phyloP scores from a whole-genome alignment of 352 stramenopile species.

The Pythium folliculosum region DNA sequence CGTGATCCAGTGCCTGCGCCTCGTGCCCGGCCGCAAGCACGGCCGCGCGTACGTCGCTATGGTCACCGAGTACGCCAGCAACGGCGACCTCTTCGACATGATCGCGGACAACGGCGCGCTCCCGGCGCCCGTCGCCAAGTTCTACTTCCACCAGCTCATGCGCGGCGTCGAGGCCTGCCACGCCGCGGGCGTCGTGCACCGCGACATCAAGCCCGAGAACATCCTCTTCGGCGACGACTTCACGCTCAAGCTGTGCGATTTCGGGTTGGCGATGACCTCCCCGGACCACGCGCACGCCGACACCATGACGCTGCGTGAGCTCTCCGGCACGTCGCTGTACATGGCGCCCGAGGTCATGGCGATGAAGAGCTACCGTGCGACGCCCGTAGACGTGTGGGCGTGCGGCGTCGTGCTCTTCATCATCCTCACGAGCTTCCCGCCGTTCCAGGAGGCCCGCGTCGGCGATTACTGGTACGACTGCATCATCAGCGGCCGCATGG shows the following conservation, averaged over 20 bases:
- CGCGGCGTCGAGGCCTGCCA: slow-evolving; percentile 78
- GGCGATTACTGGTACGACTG: slow-evolving; percentile 83
- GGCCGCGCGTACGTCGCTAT: slow-evolving; percentile 65
- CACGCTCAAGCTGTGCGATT: slow-evolving; percentile 93
- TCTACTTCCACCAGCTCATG: slow-evolving; percentile 84
- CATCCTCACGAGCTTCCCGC: slow-evolving; percentile 86
- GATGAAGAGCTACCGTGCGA: slow-evolving; percentile 61
- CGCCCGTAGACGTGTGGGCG: slow-evolving; percentile 89
- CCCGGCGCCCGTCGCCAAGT: slow-evolving; percentile 56
- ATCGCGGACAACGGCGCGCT: slow-evolving; percentile 74
- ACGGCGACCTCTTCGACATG: slow-evolving; percentile 88
- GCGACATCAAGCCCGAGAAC: slow-evolving; percentile 88
- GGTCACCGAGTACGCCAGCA: slow-evolving; percentile 77
- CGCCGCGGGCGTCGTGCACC: slow-evolving; percentile 72
- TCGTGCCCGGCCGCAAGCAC: slow-evolving; percentile 49
- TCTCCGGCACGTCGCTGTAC: slow-evolving; percentile 87
- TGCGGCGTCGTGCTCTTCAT: slow-evolving; percentile 91
- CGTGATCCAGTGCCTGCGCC: slow-evolving; percentile 46
- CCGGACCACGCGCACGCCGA: slow-evolving; percentile 24
- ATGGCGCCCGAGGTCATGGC: slow-evolving; percentile 87
- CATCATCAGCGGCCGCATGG: slow-evolving; percentile 48
- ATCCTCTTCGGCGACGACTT: slow-evolving; percentile 81
- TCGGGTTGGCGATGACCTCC: slow-evolving; percentile 78
- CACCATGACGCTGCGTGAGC: slow-evolving; percentile 45
- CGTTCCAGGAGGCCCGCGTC: slow-evolving; percentile 73